phyloP scores from a whole-genome alignment of 345 rosid species.

The Boechera stricta region DNA sequence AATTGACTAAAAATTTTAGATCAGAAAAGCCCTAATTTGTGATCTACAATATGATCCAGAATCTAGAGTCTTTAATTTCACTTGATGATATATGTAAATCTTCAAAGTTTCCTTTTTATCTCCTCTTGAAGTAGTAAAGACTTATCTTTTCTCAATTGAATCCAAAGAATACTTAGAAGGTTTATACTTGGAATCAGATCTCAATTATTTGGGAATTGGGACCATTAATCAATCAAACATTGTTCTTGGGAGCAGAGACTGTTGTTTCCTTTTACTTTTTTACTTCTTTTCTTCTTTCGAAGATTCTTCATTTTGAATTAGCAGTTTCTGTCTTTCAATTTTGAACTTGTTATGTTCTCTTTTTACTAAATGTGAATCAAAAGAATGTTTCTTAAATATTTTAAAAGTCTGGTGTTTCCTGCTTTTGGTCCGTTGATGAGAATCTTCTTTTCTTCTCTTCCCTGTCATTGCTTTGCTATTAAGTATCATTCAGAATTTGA shows the following conservation, averaged over 20 bases:
- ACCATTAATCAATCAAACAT: constrained; percentile 30
- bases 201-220: constrained; percentile 25
- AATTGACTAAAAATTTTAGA: constrained; percentile 1
- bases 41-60: constrained; percentile 25
- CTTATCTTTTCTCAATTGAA: constrained; percentile 27
- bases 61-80: constrained; percentile 12
- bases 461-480: constrained; percentile 49
- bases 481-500: constrained; percentile 49
- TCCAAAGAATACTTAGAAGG: constrained; percentile 5
- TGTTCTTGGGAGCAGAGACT: constrained; percentile 41
- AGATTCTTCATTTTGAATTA: constrained; percentile 47
- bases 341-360: constrained; percentile 26
- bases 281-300: not conserved
- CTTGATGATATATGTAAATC: constrained; percentile 18
- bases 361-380: constrained; percentile 43
- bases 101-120: constrained; percentile 9
- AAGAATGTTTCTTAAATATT: constrained; percentile 52
- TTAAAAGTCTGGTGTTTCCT: constrained; percentile 49
- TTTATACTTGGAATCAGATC: constrained; percentile 38
- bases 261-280: constrained; percentile 30
- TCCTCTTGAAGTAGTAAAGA: constrained; percentile 25
- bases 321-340: constrained; percentile 13
- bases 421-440: constrained; percentile 73
- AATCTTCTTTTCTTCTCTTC: constrained; percentile 58
- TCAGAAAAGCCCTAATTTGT: not conserved